phyloP scores from a whole-genome alignment of 2,329 filamentous ascomycete species.

The Penicillium sp. region DNA sequence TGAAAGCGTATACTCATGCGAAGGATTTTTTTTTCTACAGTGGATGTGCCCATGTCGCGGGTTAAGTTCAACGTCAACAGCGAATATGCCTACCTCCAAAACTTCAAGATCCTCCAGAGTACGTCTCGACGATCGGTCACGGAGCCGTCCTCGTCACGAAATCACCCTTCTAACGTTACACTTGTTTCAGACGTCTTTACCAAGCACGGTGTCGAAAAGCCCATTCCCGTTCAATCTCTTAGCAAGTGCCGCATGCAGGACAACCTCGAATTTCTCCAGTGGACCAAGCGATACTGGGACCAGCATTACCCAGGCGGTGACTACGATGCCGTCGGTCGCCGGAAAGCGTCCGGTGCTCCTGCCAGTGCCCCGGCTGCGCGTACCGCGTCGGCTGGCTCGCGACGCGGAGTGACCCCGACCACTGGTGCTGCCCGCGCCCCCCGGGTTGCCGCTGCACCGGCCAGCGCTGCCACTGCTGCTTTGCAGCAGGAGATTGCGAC shows the following conservation, averaged over 20 bases:
- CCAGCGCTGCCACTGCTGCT: slow-evolving; percentile 60
- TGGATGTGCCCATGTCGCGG: slow-evolving; percentile 87
- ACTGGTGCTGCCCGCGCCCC: slow-evolving; percentile 45
- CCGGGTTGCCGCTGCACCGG: slow-evolving; percentile 43
- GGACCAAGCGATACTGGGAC: slow-evolving; percentile 95
- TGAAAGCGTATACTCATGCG: slow-evolving; percentile 10
- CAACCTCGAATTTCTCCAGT: slow-evolving; percentile 98
- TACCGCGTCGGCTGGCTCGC: slow-evolving; percentile 45
- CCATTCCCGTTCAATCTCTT: slow-evolving; percentile 79
- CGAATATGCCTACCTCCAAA: slow-evolving; percentile 96
- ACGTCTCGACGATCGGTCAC: slow-evolving; percentile 34
- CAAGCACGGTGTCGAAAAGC: slow-evolving; percentile 82
- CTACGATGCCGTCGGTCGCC: slow-evolving; percentile 81
- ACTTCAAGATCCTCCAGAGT: slow-evolving; percentile 98
- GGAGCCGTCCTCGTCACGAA: not conserved
- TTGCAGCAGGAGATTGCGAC: slow-evolving; percentile 80
- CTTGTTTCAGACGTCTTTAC: slow-evolving; percentile 65
- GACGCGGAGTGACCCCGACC: slow-evolving; percentile 60
- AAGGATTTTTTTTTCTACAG: slow-evolving; percentile 33
- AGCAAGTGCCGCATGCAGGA: slow-evolving; percentile 99
- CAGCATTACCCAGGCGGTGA: slow-evolving; percentile 96
- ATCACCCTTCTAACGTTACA: slow-evolving; percentile 7
- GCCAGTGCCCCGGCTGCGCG: slow-evolving; percentile 37
- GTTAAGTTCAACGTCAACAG: slow-evolving; percentile 98
- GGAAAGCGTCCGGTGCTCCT: slow-evolving; percentile 69